Conservation (phyloP, 352 stramenopile species). For the Halophytophthora polymorphica region DNA sequence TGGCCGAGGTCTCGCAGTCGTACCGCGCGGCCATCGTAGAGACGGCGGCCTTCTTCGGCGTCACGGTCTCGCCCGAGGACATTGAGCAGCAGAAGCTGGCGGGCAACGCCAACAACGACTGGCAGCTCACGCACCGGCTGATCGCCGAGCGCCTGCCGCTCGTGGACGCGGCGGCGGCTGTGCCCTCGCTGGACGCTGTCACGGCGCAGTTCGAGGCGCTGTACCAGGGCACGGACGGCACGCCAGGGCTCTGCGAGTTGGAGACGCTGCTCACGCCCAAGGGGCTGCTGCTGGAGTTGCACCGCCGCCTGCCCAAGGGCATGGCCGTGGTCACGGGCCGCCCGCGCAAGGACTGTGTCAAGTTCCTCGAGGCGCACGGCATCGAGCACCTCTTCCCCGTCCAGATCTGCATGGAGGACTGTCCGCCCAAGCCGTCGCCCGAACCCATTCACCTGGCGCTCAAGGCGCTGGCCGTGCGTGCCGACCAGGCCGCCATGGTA, state of each 20-base stretch:
- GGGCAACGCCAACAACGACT: constrained; percentile 97
- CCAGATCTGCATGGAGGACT: constrained; percentile 96
- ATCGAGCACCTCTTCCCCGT: constrained; percentile 86
- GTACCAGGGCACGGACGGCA: constrained; percentile 87
- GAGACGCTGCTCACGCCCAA: constrained; percentile 91
- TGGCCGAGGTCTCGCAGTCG: constrained; percentile 94
- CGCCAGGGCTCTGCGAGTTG: constrained; percentile 80
- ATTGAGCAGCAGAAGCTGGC: constrained; percentile 91
- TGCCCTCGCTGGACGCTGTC: constrained; percentile 87
- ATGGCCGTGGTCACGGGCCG: constrained; percentile 92
- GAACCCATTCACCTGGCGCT: constrained; percentile 86
- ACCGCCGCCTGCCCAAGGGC: constrained; percentile 76
- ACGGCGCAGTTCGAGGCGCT: constrained; percentile 94
- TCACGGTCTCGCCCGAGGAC: constrained; percentile 80
- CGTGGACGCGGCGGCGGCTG: constrained; percentile 1
- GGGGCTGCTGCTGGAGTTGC: constrained; percentile 78
- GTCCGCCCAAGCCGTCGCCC: constrained; percentile 91
- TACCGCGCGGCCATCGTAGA: constrained; percentile 91
- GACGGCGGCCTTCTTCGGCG: constrained; percentile 87
- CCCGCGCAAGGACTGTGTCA: constrained; percentile 91
- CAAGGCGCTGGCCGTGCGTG: constrained; percentile 75
- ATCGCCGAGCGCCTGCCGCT: constrained; percentile 41
- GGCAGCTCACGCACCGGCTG: constrained; percentile 92
- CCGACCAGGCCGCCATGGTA: constrained; percentile 86
- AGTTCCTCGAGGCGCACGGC: constrained; percentile 89